Evolutionary conservation across 352 stramenopile genomes (phyloP).

Genomic region (Globisporangium iwayamae): DNA sequence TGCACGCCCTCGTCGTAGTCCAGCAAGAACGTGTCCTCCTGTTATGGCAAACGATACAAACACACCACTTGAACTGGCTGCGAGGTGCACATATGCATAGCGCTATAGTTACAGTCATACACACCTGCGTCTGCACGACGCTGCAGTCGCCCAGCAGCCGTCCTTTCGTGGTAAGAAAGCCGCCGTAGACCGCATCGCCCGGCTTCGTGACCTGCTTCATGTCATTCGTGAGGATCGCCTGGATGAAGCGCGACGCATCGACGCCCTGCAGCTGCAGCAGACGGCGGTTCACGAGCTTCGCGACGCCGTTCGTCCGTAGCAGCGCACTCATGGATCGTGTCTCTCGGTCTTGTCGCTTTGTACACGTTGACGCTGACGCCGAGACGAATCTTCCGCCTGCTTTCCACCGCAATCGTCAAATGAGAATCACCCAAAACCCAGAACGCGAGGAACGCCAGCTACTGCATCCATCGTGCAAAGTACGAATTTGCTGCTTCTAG

Average conservation of each 20-base stretch:
- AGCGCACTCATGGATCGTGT: conserved; percentile 18
- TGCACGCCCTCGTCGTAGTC: conserved; percentile 64
- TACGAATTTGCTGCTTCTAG: neutral
- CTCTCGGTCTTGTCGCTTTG: neutral
- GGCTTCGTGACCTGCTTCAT: conserved; percentile 54
- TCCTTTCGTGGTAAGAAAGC: conserved; percentile 78
- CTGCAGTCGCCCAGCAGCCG: conserved; percentile 75
- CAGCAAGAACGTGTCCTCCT: conserved; percentile 66
- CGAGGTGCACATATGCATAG: neutral
- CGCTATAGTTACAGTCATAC: neutral
- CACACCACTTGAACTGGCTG: neutral
- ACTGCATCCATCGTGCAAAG: neutral
- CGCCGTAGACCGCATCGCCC: conserved; percentile 69
- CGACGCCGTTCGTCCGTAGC: conserved; percentile 38
- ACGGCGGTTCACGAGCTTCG: conserved; percentile 42
- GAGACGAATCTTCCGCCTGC: neutral
- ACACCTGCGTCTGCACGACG: conserved; percentile 57
- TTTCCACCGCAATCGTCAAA: neutral
- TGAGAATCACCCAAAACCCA: no score
- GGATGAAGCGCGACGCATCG: conserved; percentile 72
- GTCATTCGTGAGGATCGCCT: conserved; percentile 84
- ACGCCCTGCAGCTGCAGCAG: conserved; percentile 69
- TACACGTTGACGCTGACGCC: neutral
- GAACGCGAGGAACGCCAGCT: neutral
- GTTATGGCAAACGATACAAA: neutral